Base-by-base conservation (phyloP, 2,329 filamentous ascomycete genomes). In the Dryadomyces sulphureus region DNA sequence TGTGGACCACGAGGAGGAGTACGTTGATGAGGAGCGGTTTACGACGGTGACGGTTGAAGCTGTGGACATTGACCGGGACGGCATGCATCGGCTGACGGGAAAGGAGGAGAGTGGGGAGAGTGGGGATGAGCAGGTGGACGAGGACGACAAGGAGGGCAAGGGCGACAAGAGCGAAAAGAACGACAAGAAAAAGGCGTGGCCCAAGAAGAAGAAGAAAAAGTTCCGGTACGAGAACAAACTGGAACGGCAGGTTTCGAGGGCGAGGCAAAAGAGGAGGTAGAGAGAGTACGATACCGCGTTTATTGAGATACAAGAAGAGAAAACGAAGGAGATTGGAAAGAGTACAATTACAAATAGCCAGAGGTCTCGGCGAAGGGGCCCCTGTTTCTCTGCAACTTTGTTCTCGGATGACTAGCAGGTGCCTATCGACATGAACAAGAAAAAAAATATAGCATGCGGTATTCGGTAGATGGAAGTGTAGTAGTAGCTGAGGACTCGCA, bases 41-140 rank as follows among this genome's bases (percentile, higher is more conserved):
- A 96, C 92, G 1, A 94, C 87, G 1, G 92, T 98, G 22, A 95
- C 86, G 0, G 80, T 98, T 1, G 90, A 95, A 60, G 82, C 84
- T 11, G 87, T 98, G 54, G 82, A 81, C 51, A 75, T 93, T 16
- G 81, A 83, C 12, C 77, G 77, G 53, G 78, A 88, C 46, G 85
- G 85, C 1, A 65, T 93, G 41, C 70, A 76, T 48, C 80, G 75
- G 54, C 68, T 70, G 11, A 42, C 45, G 6, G 46, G 46, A 12
- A 36, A 19, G 19, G 50, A 46, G 38, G 47, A 45, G 21, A 45
- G 48, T n/a, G 44, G 41, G n/a, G 47, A 52, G 49, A 59, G 54
- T 9, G 57, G 60, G 9, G 61, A 62, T n/a, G 62, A 65, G 20
- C 60, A 62, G 2, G 34, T 16, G 5, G 61, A 62, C 16, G 57